Percentiles rank a stretch among this genome's conserved stretches.
Conservation (phyloP, 768 basidiomycete genomes). For the Rhodotorula diobovata region DNA sequence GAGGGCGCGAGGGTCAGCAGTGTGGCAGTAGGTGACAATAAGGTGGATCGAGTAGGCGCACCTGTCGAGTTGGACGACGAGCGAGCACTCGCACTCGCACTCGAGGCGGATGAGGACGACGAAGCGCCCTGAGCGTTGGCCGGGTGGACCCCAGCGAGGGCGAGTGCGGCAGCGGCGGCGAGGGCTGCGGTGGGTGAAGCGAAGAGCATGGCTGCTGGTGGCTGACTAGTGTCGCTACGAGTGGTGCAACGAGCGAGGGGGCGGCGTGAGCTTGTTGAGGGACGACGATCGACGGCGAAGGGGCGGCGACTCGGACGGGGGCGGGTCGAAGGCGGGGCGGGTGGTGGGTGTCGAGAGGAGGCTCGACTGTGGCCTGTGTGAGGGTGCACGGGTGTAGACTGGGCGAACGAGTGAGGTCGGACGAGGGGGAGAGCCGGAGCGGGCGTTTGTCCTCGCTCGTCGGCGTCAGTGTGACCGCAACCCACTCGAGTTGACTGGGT, state of each 20-base stretch:
- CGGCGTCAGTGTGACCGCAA: too few species aligned
- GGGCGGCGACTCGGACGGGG: too few species aligned
- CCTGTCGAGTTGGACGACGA: background rate
- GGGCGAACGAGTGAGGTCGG: too few species aligned
- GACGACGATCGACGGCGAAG: background rate
- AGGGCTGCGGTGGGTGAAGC: background rate
- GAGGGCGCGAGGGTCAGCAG: background rate
- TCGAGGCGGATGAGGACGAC: background rate
- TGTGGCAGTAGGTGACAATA: background rate
- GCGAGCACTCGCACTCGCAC: background rate
- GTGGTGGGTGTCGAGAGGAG: too few species aligned
- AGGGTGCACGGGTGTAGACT: too few species aligned
- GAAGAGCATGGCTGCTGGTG: background rate
- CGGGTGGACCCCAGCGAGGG: background rate
- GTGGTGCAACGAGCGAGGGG: background rate
- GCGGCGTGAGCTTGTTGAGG: background rate
- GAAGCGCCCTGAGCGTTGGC: background rate
- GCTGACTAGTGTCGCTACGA: background rate
- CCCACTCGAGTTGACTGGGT: too few species aligned
- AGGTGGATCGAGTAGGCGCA: background rate
- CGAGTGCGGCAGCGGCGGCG: conserved; percentile 4
- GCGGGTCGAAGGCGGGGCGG: too few species aligned
- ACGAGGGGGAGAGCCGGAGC: too few species aligned
- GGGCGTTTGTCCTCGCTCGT: too few species aligned
- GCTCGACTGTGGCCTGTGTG: too few species aligned